These are phyloP conservation scores for Nicotiana noctiflora DNA, from an alignment of 257 asterid genomes.

Conservation along the genomic window DNA sequence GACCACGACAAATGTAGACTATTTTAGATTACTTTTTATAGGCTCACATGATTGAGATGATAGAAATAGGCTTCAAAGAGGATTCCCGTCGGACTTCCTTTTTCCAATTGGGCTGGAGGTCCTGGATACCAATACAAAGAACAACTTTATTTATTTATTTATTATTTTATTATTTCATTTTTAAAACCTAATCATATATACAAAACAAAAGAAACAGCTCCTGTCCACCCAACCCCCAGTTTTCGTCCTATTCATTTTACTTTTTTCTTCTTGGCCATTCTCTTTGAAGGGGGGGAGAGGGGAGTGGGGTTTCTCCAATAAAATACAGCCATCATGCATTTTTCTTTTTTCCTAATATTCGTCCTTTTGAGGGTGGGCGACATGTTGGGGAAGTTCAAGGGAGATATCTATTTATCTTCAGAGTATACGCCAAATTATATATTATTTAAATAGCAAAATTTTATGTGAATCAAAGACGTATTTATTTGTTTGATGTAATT, in stretches of 20 bases:
- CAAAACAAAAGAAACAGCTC: background rate
- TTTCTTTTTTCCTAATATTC: too few species aligned
- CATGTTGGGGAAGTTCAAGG: too few species aligned
- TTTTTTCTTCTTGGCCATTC: background rate
- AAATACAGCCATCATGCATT: too few species aligned
- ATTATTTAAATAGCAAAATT: too few species aligned
- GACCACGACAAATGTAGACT: background rate
- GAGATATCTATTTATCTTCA: too few species aligned
- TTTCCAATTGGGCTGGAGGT: conserved; percentile 1
- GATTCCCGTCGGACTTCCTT: background rate
- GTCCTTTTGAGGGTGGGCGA: too few species aligned
- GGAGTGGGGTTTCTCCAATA: too few species aligned
- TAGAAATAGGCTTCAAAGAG: background rate
- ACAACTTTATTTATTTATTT: too few species aligned
- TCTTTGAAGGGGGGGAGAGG: background rate
- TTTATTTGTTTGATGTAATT: too few species aligned
- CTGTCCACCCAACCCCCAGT: background rate
- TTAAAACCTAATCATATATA: background rate
- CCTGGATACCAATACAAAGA: background rate
- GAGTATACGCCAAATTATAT: too few species aligned
- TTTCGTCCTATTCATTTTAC: background rate
- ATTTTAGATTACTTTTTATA: background rate
- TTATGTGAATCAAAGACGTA: too few species aligned
- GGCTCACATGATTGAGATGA: background rate
- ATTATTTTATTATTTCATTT: too few species aligned